Percentiles rank a stretch among this genome's conserved stretches.
Conservation (phyloP, 1,284 basidiomycete species). For the Thelephora terrestris region DNA sequence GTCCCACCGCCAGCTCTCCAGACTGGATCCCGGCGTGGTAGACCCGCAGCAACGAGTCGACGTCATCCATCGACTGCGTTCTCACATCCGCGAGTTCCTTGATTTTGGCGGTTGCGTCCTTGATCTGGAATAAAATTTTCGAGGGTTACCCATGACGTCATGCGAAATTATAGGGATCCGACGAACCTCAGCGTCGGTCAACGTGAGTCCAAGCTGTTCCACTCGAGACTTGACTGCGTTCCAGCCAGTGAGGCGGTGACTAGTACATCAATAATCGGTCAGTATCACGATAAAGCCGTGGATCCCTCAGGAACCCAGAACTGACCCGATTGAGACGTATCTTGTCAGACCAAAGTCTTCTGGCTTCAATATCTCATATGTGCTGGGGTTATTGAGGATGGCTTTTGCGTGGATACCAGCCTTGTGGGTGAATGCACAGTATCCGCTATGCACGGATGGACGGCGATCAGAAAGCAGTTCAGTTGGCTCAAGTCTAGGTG, state of each 20-base stretch:
- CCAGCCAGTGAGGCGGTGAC: slow-evolving; percentile 94
- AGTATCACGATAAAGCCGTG: slow-evolving; percentile 4
- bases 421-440: slow-evolving; percentile 99
- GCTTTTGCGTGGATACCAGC: slow-evolving; percentile 99
- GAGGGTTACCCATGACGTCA: background rate
- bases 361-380: slow-evolving; percentile 96
- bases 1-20: slow-evolving; percentile 80
- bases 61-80: slow-evolving; percentile 98
- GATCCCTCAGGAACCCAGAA: slow-evolving; percentile 3
- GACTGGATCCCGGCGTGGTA: slow-evolving; percentile 88
- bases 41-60: slow-evolving; percentile 92
- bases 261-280: slow-evolving; percentile 16
- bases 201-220: slow-evolving; percentile 84
- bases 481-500: background rate
- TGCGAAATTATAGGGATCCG: background rate
- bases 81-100: slow-evolving; percentile 98
- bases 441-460: slow-evolving; percentile 50
- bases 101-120: slow-evolving; percentile 98
- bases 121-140: slow-evolving; percentile 43
- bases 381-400: slow-evolving; percentile 98
- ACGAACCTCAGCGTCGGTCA: slow-evolving; percentile 76
- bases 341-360: slow-evolving; percentile 97
- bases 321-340: slow-evolving; percentile 94
- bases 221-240: slow-evolving; percentile 99
- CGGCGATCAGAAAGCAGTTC: background rate